Evolutionary conservation across 495 filamentous ascomycete genomes (phyloP), one percentile per base, ranked within the genome.

Genomic region (Annulohypoxylon stygium): DNA sequence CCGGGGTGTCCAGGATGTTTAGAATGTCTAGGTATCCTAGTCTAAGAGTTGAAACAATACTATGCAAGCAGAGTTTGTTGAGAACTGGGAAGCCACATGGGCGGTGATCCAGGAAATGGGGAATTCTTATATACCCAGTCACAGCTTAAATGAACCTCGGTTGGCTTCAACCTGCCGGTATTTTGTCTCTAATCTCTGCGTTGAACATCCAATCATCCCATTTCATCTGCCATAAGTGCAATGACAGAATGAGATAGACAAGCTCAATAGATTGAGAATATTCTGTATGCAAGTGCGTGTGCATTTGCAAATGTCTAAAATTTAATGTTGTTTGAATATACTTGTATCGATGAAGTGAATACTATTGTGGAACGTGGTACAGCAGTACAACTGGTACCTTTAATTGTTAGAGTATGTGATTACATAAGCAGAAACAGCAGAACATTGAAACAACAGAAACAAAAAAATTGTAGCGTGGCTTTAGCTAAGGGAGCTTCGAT

Each of bases 71-170:
- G n/a, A 26, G 11, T 53, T 14, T 53, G 48, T 53, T 26, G 48
- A 30, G 25, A 54, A 18, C 20, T 9, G 26, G 30, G 16, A 1
- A 34, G 57, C 57, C 34, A 34, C 57, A 60, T 60, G 36, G 34
- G 57, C 18, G 25, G 37, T 37, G 37, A 60, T 41, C 12, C 57
- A 26, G 5, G 16, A 30, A 30, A 61, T 47, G 58, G 58, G 58
- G 58, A 61, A 61, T 26, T 2, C 14, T 20, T 30, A 60, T 25
- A n/a, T 30, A 37, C 30, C 30, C 30, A 3, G 30, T 30, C 30
- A 26, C 14, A 67, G 55, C 23, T 25, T 68, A 68, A 61, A 61
- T 43, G 58, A 61, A 68, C 57, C 65, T 68, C 65, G 65, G 65
- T 48, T 62, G 43, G 48, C 48, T 8, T 51, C 2, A 12, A 26